Base-by-base conservation (phyloP, 2,329 filamentous ascomycete species). In the Xylariaceae sp. region DNA sequence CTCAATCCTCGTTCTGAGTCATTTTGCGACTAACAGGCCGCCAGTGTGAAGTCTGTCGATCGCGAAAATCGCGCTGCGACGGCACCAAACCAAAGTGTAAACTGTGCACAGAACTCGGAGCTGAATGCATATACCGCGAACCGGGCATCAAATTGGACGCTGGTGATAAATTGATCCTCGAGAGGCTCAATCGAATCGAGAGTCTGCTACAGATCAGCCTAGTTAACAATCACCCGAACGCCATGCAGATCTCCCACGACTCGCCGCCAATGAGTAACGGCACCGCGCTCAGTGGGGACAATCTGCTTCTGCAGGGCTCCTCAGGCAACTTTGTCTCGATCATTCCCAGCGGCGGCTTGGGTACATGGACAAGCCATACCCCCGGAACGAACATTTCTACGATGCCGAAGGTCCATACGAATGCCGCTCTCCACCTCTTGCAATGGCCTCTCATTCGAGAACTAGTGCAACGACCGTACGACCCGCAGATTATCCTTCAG, bases 71-170 rank as follows among this genome's bases (percentile, higher is more conserved):
- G 48, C 78, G 86, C 51, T 90, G 86, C 64, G 86, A 90, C 63
- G 86, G 86, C 43, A 85, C 78, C 8, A 83, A 88, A 55, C 88
- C 88, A 36, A 92, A 90, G 66, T 93, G 88, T 70, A 86, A 88
- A 65, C 80, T 93, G 27, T 93, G 88, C 67, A 82, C 84, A 8
- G 88, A 92, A 63, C 73, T 92, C 33, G 86, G 87, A 44, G 88
- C 86, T 36, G 86, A 92, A 52, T 93, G 88, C 65, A 77, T 91
- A 54, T 93, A 93, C 65, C 80, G 88, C 52, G 88, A 93, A 63
- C 88, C 88, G 6, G 87, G 87, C 3, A 88, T 92, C 71, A 93
- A 93, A 68, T 78, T 93, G 8, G 88, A 93, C 63, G 86, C 87
- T 27, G 88, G 88, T 54, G 88, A 92, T 71, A 92, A 91, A 68